A percentile compares a stretch with the other conserved stretches of the same genome.
These are phyloP conservation scores for Colletotrichum sp. DNA, from an alignment of 2,329 filamentous ascomycete genomes.

Conservation along the genomic window DNA sequence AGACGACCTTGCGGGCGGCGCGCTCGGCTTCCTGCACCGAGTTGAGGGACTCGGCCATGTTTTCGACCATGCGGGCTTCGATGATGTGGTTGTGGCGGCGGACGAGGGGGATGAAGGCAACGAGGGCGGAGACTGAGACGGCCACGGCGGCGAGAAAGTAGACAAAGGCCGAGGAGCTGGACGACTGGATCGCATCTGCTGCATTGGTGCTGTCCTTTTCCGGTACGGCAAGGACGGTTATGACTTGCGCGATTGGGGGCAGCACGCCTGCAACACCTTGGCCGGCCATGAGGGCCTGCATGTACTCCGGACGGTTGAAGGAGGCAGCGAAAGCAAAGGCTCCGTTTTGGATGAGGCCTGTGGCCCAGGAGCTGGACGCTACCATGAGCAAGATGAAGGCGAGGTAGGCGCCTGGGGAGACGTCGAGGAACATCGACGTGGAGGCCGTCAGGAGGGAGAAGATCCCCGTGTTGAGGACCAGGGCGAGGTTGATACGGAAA, in stretches of 20 bases:
- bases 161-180: slow-evolving; percentile 76
- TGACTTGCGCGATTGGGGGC: slow-evolving; percentile 84
- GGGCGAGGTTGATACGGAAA: slow-evolving; percentile 77
- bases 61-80: slow-evolving; percentile 50
- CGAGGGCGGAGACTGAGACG: slow-evolving; percentile 72
- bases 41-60: slow-evolving; percentile 53
- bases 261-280: slow-evolving; percentile 92
- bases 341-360: slow-evolving; percentile 90
- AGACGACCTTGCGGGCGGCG: slow-evolving; percentile 51
- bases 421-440: slow-evolving; percentile 69
- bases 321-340: slow-evolving; percentile 89
- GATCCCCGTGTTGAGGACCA: slow-evolving; percentile 76
- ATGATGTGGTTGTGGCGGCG: slow-evolving; percentile 61
- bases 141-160: slow-evolving; percentile 90
- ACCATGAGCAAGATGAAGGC: slow-evolving; percentile 84
- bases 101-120: slow-evolving; percentile 77
- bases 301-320: slow-evolving; percentile 87
- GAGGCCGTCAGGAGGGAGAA: slow-evolving; percentile 83
- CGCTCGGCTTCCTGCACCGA: slow-evolving; percentile 59
- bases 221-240: slow-evolving; percentile 74
- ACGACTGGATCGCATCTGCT: slow-evolving; percentile 30
- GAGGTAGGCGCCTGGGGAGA: slow-evolving; percentile 72
- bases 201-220: slow-evolving; percentile 25
- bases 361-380: slow-evolving; percentile 76
- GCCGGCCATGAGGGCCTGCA: slow-evolving; percentile 94